Base-by-base conservation (phyloP, 2,329 filamentous ascomycete species). In the Penicillium sp. region DNA sequence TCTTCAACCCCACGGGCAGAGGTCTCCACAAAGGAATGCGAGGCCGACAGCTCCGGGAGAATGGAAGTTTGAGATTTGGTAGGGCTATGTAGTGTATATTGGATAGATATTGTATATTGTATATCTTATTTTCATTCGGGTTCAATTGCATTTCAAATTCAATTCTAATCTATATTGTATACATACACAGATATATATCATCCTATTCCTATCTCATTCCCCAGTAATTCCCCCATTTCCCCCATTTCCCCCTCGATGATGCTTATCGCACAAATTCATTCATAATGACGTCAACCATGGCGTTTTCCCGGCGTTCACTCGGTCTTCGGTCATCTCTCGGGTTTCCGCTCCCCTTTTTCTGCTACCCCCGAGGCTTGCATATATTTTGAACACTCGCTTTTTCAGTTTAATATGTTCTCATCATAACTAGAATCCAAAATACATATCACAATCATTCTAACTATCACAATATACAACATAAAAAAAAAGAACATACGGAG, bases 1-100 rank as follows among this genome's bases (percentile, higher is more conserved):
- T 46, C 41, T 34, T 49, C 45, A 51, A 63, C 61, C 61, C 62
- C 60, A 60, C 60, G 55, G 53, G 53, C 53, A 55, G 10, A 43
- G 39, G 46, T 53, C 48, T 52, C 54, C 54, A 56, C 54, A 45
- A 2, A 52, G 45, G 52, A 55, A 50, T 36, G 34, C n/a, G 43
- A 54, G 45, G 10, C 50, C 53, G 53, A 50, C 16, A 39, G 36
- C 23, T 52, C 53, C 53, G 53, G 53, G 21, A 55, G 31, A 55
- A 51, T 36, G 53, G 46, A 55, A 50, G 27, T 19, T 27, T 40
- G 10, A 45, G 43, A 25, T 3, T 50, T 43, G 16, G 41, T 43
- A 16, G 11, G 16, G 8, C 25, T 43, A 7, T 11, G 8, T 6
- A 16, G 23, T 23, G 39, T 15, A 23, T 23, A 41, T 2, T 8